Evolutionary conservation across 176 grass and related monocot species (phyloP), one percentile per base, ranked within the genome.

Genomic region (Musa acuminata): DNA sequence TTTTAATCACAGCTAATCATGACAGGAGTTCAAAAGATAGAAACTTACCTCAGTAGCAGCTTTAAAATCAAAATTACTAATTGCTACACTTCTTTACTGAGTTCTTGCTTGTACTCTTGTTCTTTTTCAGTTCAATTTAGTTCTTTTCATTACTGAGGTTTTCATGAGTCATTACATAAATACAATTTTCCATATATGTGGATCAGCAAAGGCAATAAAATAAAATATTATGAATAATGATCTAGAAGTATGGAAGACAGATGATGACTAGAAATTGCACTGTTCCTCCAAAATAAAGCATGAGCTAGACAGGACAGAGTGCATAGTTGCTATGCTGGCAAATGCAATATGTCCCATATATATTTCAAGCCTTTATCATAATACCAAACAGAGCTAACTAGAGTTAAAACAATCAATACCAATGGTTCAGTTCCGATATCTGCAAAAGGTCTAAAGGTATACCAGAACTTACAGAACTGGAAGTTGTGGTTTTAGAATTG

Each of bases 391-490:
- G 23, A 11, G 13, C 25, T 35, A 70, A 20, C 67, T 20, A 50
- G 67, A 2, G 10, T 50, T 17, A n/a, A 50, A 67, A 50, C 67
- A 51, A 51, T 51, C 17, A 51, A 70, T 49, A 69, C 35, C 29
- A 70, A 43, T 43, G 35, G 35, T 43, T 70, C 67, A 70, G 17
- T 70, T 70, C 19, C 35, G 43, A 51, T 20, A 50, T 51, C 67
- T 50, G 78, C 5, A 51, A 85, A 78, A 62, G 68, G 17, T 74
- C 20, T 22, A 69, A 73, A 79, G 20, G 75, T 69, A 53, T 73
- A 51, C 22, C 77, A 74, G 49, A 78, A 86, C 80, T 82, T 82
- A 79, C 84, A 82, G 80, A 69, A 82, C 62, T 79, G 68, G 48
- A 77, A 21, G 13, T 74, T 69, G 65, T 77, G 9, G 53, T 70